Conservation (phyloP, 257 asterid genomes). For the Solanum peruvianum region DNA sequence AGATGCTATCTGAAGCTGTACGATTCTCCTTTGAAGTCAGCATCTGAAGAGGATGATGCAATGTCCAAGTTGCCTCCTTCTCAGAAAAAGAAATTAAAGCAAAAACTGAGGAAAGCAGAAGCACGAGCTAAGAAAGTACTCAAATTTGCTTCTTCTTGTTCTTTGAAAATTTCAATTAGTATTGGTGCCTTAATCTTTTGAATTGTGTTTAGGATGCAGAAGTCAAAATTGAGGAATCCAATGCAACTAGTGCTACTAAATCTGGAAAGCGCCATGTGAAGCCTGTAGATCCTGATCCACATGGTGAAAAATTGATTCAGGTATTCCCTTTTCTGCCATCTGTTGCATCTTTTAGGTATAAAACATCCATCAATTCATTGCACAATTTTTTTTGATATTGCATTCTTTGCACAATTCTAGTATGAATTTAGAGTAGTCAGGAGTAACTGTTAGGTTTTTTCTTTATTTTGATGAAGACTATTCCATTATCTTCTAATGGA, state of each 20-base stretch:
- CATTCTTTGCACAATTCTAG: neutral
- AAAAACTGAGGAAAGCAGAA: slow-evolving; percentile 93
- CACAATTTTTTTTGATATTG: neutral
- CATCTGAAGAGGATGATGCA: slow-evolving; percentile 81
- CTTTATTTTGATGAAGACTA: neutral
- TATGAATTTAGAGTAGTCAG: neutral
- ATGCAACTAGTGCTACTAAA: slow-evolving; percentile 42
- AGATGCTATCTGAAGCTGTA: slow-evolving; percentile 92
- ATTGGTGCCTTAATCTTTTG: neutral
- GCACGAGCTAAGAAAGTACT: slow-evolving; percentile 93
- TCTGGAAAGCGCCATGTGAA: slow-evolving; percentile 79
- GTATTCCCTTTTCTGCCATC: slow-evolving; percentile 16
- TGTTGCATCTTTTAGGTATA: neutral
- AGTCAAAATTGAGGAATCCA: slow-evolving; percentile 70
- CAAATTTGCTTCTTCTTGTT: slow-evolving; percentile 1
- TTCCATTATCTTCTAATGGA: neutral
- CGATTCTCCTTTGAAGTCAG: slow-evolving; percentile 81
- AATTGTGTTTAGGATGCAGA: slow-evolving; percentile 64
- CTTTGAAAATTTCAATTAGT: neutral
- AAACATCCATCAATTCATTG: neutral
- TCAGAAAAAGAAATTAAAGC: slow-evolving; percentile 93
- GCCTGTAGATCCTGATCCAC: slow-evolving; percentile 89
- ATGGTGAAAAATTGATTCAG: slow-evolving; percentile 84
- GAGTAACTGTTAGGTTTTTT: neutral
- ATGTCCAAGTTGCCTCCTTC: slow-evolving; percentile 77